Conservation (phyloP, 176 grass and related monocot genomes). For the Oryza meyeriana region DNA sequence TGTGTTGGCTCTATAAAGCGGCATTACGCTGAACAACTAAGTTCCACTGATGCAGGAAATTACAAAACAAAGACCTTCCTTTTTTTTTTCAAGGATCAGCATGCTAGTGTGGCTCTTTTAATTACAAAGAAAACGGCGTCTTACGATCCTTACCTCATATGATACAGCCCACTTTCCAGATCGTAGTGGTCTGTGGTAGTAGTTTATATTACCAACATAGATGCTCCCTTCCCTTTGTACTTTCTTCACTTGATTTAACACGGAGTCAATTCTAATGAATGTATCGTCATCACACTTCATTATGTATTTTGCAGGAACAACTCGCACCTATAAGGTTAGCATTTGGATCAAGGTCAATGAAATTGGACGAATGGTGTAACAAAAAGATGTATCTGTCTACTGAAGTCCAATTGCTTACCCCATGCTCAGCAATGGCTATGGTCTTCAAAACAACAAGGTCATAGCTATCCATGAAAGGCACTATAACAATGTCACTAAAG, state of each 20-base stretch:
- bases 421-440: slow-evolving; percentile 74
- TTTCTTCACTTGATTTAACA: slow-evolving; percentile 70
- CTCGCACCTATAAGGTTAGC: slow-evolving; percentile 42
- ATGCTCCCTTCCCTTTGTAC: slow-evolving; percentile 49
- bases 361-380: background rate
- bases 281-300: slow-evolving; percentile 94
- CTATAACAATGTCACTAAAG: slow-evolving; percentile 68
- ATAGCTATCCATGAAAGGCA: slow-evolving; percentile 77
- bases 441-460: slow-evolving; percentile 80
- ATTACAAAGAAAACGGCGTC: slow-evolving; percentile 9
- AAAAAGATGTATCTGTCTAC: background rate
- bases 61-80: background rate
- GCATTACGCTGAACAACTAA: slow-evolving; percentile 8
- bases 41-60: background rate
- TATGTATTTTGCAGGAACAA: slow-evolving; percentile 70
- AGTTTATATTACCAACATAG: slow-evolving; percentile 89
- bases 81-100: background rate
- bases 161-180: slow-evolving; percentile 88
- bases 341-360: background rate
- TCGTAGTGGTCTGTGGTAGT: slow-evolving; percentile 74
- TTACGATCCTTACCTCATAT: slow-evolving; percentile 75
- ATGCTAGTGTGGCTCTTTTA: background rate
- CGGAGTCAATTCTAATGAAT: slow-evolving; percentile 66
- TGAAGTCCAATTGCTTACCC: slow-evolving; percentile 38
- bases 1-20: background rate